Conservation (phyloP, 2,329 filamentous ascomycete genomes). For the Xylaria sp. region DNA sequence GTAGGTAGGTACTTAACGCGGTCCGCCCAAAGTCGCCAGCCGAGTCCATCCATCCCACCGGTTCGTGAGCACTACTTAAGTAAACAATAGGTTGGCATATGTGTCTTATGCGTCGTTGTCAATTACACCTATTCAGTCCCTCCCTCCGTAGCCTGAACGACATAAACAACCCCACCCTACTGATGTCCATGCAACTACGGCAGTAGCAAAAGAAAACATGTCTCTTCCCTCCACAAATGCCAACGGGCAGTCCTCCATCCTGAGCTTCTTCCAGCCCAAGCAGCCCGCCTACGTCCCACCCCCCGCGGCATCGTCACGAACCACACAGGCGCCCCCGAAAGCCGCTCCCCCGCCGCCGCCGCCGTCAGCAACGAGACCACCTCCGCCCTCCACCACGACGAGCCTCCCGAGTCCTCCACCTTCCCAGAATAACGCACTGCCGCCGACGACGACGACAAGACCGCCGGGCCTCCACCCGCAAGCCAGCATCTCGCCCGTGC, state of each 20-base stretch:
- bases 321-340: conserved; percentile 20
- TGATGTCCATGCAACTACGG: neutral
- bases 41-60: neutral
- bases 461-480: conserved; percentile 46
- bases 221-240: conserved; percentile 40
- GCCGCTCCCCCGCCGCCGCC: conserved; percentile 20
- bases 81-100: too few species aligned
- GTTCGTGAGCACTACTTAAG: neutral
- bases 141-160: neutral
- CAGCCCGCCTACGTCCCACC: conserved; percentile 49
- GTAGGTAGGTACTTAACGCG: neutral
- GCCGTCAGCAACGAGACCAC: conserved; percentile 4
- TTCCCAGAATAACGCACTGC: too few species aligned
- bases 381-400: conserved; percentile 4
- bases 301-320: conserved; percentile 39
- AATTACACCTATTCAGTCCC: neutral
- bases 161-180: neutral
- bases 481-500: conserved; percentile 56
- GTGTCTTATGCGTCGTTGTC: too few species aligned
- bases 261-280: conserved; percentile 62
- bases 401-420: conserved; percentile 3
- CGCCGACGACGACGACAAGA: conserved; percentile 16
- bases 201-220: conserved; percentile 33
- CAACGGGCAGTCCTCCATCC: conserved; percentile 57
- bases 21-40: neutral